Conservation (phyloP, 495 filamentous ascomycete species). For the Baudoinia panamericana region DNA sequence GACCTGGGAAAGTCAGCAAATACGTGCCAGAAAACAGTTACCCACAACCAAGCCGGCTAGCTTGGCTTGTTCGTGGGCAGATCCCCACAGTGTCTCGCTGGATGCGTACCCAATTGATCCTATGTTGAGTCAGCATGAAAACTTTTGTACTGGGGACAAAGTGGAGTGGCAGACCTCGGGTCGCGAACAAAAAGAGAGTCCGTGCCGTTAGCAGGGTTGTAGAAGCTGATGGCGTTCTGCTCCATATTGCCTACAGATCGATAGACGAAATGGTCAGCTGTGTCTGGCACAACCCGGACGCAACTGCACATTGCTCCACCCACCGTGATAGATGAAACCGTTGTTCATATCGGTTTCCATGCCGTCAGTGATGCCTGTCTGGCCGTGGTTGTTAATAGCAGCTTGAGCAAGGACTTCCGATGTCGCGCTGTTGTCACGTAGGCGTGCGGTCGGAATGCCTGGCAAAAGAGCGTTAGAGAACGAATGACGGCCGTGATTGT, state of each 20-base stretch:
- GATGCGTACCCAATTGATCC: conserved; percentile 28
- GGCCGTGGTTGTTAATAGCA: conserved; percentile 15
- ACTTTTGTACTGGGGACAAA: no score
- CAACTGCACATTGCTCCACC: no score
- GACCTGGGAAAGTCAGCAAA: conserved; percentile 1
- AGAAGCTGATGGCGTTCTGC: conserved; percentile 31
- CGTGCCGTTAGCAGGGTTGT: conserved; percentile 32
- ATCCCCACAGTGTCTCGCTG: no score
- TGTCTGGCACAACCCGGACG: no score
- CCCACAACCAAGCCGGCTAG: no score
- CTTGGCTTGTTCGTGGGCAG: no score
- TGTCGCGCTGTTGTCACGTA: conserved; percentile 18
- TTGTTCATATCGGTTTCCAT: conserved; percentile 31
- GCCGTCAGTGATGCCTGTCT: conserved; percentile 27
- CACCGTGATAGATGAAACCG: conserved; percentile 29
- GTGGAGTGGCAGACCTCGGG: no score
- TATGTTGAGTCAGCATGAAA: no score
- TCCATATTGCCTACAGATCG: conserved; percentile 36
- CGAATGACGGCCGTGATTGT: no score
- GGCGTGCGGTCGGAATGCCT: no score
- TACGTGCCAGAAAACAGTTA: background rate
- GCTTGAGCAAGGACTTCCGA: conserved; percentile 24
- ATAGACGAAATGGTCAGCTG: no score
- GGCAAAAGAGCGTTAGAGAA: no score
- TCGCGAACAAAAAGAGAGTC: conserved; percentile 28